Base-by-base conservation (phyloP, 2,329 filamentous ascomycete species). In the Penicillium polonicum region DNA sequence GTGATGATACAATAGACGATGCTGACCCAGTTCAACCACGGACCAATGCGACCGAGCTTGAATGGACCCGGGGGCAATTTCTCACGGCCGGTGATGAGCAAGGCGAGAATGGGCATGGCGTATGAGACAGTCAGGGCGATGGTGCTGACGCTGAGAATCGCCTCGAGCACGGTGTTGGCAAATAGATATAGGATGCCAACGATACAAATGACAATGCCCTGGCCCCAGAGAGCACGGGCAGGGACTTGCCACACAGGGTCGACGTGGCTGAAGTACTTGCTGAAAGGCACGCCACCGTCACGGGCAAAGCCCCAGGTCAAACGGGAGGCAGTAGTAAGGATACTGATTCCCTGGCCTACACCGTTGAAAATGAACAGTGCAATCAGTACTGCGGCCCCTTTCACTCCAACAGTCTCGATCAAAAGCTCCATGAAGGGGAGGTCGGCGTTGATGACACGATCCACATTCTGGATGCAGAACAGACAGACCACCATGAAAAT, bases 161-260 rank as follows among this genome's bases (percentile, higher is more conserved):
- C 82, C 41, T 80, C 73, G 13, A 85, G 76, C 0, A 83, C 82
- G 0, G 82, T 82, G 48, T 76, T 77, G 44, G 82, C 76, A 56
- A 84, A 84, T 0, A 82, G 76, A 61, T 84, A 84, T 0, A 86
- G 74, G 2, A 85, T 64, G n/a, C 83, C 83, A 9, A 86, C 76
- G 10, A 80, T 59, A 2, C 66, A 75, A 48, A 79, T 77, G 21
- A 80, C 53, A n/a, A 71, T 65, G 1, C 81, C 80, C 62, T 85
- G 82, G 1, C 75, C 73, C 78, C 81, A 83, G 29, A 84, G 73
- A 0, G 83, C 77, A 3, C 82, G 79, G 0, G 74, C 78, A 0
- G 83, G 83, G 0, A 80, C 80, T 58, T 79, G 79, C 83, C 82
- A 85, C 0, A 70, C 73, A 0, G 71, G 67, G 54, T 84, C 75